Percentiles rank a stretch among this genome's conserved stretches.
Conservation (phyloP, 2,329 filamentous ascomycete species). For the Chaetomiaceae sp. region DNA sequence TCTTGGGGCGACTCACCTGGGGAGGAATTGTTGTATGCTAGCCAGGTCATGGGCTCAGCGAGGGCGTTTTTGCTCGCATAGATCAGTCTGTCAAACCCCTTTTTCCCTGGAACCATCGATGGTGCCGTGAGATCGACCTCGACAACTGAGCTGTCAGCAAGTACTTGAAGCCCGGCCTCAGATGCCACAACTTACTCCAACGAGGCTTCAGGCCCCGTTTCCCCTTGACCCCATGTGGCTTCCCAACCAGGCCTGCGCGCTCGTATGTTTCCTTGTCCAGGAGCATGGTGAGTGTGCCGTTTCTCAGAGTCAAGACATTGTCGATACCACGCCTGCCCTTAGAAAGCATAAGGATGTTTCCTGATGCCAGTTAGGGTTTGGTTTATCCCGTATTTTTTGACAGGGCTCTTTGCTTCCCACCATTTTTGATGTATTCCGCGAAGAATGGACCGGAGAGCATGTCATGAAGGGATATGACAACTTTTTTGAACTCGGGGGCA, state of each 20-base stretch:
- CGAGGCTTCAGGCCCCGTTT: conserved; percentile 58
- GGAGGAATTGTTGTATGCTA: conserved; percentile 62
- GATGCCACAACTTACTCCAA: conserved; percentile 55
- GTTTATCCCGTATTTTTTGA: not conserved
- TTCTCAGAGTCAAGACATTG: conserved; percentile 64
- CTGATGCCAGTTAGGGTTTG: conserved; percentile 41
- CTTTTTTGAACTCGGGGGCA: conserved; percentile 54
- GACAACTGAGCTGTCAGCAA: conserved; percentile 67
- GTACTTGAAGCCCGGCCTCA: too few species aligned
- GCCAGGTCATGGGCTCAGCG: conserved; percentile 63
- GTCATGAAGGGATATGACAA: conserved; percentile 68
- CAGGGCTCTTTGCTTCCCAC: conserved; percentile 36
- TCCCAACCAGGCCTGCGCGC: conserved; percentile 72
- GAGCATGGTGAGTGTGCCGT: conserved; percentile 69
- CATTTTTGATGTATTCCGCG: conserved; percentile 75
- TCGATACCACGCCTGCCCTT: conserved; percentile 66
- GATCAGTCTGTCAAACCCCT: conserved; percentile 70
- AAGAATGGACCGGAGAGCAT: conserved; percentile 74
- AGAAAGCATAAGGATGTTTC: conserved; percentile 78
- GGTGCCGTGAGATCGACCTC: conserved; percentile 68
- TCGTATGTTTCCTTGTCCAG: conserved; percentile 81
- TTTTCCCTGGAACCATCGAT: conserved; percentile 78
- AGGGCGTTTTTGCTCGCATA: conserved; percentile 79
- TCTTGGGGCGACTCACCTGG: conserved; percentile 37
- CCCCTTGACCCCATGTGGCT: conserved; percentile 56